Evolutionary conservation across 495 filamentous ascomycete species (phyloP).

Genomic region (Podospora comata): DNA sequence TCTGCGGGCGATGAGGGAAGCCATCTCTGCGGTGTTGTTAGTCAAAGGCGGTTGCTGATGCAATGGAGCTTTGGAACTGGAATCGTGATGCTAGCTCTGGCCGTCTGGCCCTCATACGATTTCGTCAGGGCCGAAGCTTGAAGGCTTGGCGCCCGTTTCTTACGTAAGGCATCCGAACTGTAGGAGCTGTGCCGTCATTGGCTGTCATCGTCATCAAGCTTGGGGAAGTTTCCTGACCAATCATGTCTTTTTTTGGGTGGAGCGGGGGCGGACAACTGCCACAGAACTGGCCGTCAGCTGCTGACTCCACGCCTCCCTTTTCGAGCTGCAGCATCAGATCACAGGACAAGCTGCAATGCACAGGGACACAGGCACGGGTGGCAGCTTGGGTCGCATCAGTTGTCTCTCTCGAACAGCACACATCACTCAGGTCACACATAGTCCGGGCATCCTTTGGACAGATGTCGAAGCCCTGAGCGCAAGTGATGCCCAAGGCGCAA

Average conservation of each 20-base stretch:
- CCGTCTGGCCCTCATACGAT: constrained; percentile 21
- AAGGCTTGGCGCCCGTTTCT: constrained; percentile 14
- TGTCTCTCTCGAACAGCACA: background rate
- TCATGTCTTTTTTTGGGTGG: background rate
- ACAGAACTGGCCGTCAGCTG: background rate
- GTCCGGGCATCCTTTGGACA: background rate
- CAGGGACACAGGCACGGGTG: background rate
- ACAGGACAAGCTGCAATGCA: background rate
- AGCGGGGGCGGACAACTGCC: background rate
- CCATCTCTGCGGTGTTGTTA: constrained; percentile 36
- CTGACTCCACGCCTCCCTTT: background rate
- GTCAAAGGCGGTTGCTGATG: constrained; percentile 17
- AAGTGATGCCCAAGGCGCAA: background rate
- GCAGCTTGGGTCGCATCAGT: constrained; percentile 3
- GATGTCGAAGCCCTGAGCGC: background rate
- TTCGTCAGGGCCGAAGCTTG: constrained; percentile 21
- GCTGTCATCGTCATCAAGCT: background rate
- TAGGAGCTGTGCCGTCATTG: background rate
- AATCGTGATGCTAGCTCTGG: constrained; percentile 18
- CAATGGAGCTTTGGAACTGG: constrained; percentile 16
- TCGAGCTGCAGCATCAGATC: background rate
- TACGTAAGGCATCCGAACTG: constrained; percentile 18
- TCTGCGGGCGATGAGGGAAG: constrained; percentile 47
- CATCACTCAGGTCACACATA: background rate
- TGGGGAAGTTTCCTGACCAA: background rate